Evolutionary conservation across 305 asterid species (phyloP).

Genomic region (Fraxinus nigra): DNA sequence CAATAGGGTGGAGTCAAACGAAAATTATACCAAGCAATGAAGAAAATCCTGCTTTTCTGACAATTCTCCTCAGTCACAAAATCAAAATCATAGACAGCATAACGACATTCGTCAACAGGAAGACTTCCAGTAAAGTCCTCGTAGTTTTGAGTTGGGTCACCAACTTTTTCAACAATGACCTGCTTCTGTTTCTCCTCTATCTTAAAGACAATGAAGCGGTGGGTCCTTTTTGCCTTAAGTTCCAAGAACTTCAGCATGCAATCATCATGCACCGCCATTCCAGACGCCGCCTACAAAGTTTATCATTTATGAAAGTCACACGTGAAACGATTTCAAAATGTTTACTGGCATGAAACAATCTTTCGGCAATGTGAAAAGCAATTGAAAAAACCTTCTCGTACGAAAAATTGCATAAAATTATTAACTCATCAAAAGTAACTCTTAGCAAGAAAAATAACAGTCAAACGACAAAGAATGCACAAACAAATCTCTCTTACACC

Average conservation of each 20-base stretch:
- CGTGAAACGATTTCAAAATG: background rate
- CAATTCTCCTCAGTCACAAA: constrained; percentile 64
- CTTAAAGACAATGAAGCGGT: constrained; percentile 60
- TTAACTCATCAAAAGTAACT: background rate
- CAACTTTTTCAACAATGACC: constrained; percentile 59
- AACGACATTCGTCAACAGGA: constrained; percentile 61
- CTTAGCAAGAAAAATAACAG: background rate
- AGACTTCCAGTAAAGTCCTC: constrained; percentile 59
- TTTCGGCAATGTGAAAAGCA: background rate
- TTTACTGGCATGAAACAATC: background rate
- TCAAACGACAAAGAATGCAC: background rate
- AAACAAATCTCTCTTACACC: background rate
- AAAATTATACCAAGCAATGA: constrained; percentile 54
- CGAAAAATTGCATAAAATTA: background rate
- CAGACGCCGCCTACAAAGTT: constrained; percentile 57
- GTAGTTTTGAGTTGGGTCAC: constrained; percentile 54
- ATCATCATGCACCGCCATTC: constrained; percentile 74
- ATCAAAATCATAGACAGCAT: constrained; percentile 61
- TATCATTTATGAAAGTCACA: background rate
- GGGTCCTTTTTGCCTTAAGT: constrained; percentile 60
- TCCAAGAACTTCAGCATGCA: constrained; percentile 70
- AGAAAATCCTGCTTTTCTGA: constrained; percentile 69
- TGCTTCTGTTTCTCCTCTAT: constrained; percentile 65
- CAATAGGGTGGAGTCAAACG: background rate
- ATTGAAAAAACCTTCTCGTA: background rate